Base-by-base conservation (phyloP, 345 rosid species). In the Eucalyptus regnans region DNA sequence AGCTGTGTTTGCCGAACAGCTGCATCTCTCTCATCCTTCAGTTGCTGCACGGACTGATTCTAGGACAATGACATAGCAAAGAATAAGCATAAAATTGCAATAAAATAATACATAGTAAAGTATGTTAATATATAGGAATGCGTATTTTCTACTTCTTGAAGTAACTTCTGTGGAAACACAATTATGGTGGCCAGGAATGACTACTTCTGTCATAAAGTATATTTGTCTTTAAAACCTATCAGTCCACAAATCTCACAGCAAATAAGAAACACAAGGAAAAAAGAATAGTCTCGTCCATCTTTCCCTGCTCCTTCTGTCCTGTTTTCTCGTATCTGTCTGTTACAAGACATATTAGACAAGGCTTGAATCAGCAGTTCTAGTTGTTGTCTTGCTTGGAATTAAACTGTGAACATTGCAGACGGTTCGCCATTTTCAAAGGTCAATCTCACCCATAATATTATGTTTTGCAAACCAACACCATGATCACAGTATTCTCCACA, bases 11-110 rank as follows among this genome's bases (percentile, higher is more conserved):
- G 96, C 90, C 93, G 94, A 86, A 94, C 90, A 87, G 97, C 98
- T 86, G 93, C 91, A 90, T 98, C 98, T 91, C 96, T 93, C 93
- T 96, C 99, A 25, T 95, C 97, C 94, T 93, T 97, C 92, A 96
- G 92, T 81, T 89, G 94, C 90, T 95, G 96, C 86, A 97, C 52
- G 56, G 95, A 90, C 98, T 95, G 94, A 51, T 92, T 91, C 83
- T 71, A 89, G 89, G 41, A 46, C 71, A 88, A 85, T 60, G 27
- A 89, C 86, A 79, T 86, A 56, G 50, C 14, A 89, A 58, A 48
- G 88, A 89, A 43, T 52, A 37, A 87, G 71, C 20, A 86, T 29
- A 71, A 12, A 46, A 66, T 43, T 68, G 31, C 25, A 81, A 33
- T 52, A 17, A 76, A 52, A 62, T n/a, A 86, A 54, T 10, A 37